phyloP scores from a whole-genome alignment of 768 basidiomycete species.

The Amanita pseudoporphyria region DNA sequence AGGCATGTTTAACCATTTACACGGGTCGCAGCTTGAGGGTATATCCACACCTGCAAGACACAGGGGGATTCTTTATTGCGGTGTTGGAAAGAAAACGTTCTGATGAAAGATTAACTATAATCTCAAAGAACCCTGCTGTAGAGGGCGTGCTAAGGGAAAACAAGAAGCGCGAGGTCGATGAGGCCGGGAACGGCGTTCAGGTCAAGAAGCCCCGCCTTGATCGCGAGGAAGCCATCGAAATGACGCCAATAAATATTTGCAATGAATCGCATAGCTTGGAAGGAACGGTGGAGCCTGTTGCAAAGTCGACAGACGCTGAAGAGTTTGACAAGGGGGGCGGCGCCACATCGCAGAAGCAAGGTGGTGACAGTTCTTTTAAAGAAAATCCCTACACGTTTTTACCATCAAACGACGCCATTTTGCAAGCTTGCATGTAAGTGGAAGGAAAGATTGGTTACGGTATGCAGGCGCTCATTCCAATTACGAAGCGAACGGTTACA shows the following conservation, averaged over 20 bases:
- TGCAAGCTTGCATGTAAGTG: constrained; percentile 66
- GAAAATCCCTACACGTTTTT: constrained; percentile 91
- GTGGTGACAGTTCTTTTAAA: constrained; percentile 46
- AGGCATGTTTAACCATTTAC: not conserved
- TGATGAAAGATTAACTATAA: not conserved
- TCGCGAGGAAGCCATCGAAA: constrained; percentile 1
- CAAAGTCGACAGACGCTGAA: not conserved
- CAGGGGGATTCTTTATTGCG: constrained; percentile 97
- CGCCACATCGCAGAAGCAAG: constrained; percentile 12
- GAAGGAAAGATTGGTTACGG: not conserved
- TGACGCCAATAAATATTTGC: not conserved
- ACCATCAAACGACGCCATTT: constrained; percentile 54
- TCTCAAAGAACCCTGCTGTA: not conserved
- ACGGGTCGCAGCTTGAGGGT: constrained; percentile 60
- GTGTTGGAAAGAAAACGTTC: constrained; percentile 50
- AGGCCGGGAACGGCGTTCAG: constrained; percentile 30
- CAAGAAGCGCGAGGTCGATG: constrained; percentile 45
- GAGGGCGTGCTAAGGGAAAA: constrained; percentile 20
- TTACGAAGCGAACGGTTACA: constrained; percentile 56
- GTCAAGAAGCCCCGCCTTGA: not conserved
- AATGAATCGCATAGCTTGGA: not conserved
- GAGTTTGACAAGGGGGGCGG: constrained; percentile 5
- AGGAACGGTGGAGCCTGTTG: not conserved
- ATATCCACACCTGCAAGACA: constrained; percentile 93
- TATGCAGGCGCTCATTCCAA: not conserved